A percentile compares a stretch with the other conserved stretches of the same genome.
Conservation (phyloP, 2,329 filamentous ascomycete genomes). For the Aspergillus ochraceoroseus region DNA sequence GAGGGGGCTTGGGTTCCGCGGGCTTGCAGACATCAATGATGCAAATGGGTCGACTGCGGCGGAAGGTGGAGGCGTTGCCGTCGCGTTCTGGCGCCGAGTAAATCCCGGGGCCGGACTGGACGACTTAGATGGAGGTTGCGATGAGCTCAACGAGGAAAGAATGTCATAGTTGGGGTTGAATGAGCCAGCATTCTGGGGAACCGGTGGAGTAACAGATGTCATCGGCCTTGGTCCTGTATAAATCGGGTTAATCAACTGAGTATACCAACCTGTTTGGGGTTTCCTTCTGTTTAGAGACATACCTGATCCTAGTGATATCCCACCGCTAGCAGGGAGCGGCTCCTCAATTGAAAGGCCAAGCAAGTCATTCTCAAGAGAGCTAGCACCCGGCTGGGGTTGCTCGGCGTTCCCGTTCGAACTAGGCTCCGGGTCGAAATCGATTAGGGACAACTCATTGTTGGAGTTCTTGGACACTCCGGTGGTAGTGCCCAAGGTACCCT, state of each 20-base stretch:
- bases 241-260: conserved; percentile 48
- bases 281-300: conserved; percentile 37
- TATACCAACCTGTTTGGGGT: no score
- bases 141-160: conserved; percentile 50
- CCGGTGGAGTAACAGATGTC: conserved; percentile 27
- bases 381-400: conserved; percentile 49
- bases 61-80: conserved; percentile 34
- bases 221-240: conserved; percentile 30
- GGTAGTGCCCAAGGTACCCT: conserved; percentile 68
- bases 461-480: conserved; percentile 61
- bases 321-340: conserved; percentile 67
- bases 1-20: conserved; percentile 46
- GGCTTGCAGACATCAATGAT: conserved; percentile 50
- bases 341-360: conserved; percentile 79
- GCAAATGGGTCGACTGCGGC: conserved; percentile 57
- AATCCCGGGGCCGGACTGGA: conserved; percentile 47
- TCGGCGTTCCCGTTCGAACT: conserved; percentile 45
- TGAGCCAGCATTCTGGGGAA: conserved; percentile 43
- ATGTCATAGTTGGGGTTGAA: conserved; percentile 55
- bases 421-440: conserved; percentile 71
- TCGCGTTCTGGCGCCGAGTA: conserved; percentile 28
- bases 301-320: conserved; percentile 78
- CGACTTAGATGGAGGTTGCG: conserved; percentile 47
- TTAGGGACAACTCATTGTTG: conserved; percentile 79
- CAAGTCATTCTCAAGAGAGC: conserved; percentile 80